These are phyloP conservation scores for Magnaporthiopsis rhizophila DNA, from an alignment of 2,329 filamentous ascomycete species.

Conservation along the genomic window DNA sequence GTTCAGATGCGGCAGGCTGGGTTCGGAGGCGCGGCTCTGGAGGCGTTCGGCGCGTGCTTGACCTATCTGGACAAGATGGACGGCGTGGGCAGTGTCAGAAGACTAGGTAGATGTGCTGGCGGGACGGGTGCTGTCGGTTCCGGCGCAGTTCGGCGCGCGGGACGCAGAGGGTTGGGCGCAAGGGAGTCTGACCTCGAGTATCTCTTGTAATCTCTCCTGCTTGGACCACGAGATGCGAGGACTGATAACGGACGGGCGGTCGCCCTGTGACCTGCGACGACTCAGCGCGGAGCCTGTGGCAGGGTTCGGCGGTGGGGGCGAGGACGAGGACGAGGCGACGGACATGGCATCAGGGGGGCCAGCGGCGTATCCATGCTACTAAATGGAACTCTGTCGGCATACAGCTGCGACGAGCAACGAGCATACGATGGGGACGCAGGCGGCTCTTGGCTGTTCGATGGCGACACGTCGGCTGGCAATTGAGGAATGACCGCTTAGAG, in stretches of 20 bases:
- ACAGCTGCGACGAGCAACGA: neutral
- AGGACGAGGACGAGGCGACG: neutral
- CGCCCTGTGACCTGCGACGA: neutral
- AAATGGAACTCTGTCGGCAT: neutral
- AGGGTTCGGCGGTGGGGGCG: neutral
- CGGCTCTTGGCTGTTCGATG: neutral
- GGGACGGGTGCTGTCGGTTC: too few species aligned
- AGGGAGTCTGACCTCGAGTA: conserved; percentile 23
- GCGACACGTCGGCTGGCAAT: neutral
- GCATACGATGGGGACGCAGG: neutral
- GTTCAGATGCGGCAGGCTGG: neutral
- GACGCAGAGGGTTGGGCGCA: neutral
- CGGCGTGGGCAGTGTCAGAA: neutral
- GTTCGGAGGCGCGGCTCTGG: neutral
- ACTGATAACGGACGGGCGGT: neutral
- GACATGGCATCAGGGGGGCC: neutral
- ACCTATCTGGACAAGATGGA: conserved; percentile 1
- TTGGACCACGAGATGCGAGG: conserved; percentile 14
- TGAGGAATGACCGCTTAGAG: neutral
- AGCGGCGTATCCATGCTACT: neutral
- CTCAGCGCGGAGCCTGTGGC: neutral
- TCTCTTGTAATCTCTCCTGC: conserved; percentile 23
- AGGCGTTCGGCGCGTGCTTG: conserved; percentile 3
- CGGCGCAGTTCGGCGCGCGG: neutral
- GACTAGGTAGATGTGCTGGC: neutral